A percentile compares a stretch with the other conserved stretches of the same genome.
These are phyloP conservation scores for Sporormia fimetaria DNA, from an alignment of 495 filamentous ascomycete genomes.

Conservation along the genomic window DNA sequence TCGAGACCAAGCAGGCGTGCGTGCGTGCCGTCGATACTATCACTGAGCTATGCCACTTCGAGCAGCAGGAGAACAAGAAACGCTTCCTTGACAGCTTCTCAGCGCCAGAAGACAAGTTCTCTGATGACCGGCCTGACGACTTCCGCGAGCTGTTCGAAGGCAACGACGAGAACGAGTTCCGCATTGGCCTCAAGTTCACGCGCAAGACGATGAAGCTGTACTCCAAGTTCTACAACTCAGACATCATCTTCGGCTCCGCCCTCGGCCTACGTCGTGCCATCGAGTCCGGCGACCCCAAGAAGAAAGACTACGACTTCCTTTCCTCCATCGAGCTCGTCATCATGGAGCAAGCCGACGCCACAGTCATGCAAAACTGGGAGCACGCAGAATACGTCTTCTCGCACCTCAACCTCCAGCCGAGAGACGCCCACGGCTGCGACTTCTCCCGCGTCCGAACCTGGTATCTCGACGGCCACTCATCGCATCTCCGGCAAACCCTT, in stretches of 20 bases:
- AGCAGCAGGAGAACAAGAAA: slow-evolving; percentile 91
- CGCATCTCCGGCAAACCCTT: slow-evolving; percentile 71
- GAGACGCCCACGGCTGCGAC: slow-evolving; percentile 84
- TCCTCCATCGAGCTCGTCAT: slow-evolving; percentile 84
- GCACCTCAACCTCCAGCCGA: slow-evolving; percentile 83
- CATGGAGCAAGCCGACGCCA: slow-evolving; percentile 82
- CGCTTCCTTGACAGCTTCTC: slow-evolving; percentile 75
- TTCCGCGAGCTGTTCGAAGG: slow-evolving; percentile 85
- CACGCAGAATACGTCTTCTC: slow-evolving; percentile 82
- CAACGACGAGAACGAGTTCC: slow-evolving; percentile 94
- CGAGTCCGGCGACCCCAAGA: slow-evolving; percentile 55
- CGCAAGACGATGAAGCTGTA: slow-evolving; percentile 92
- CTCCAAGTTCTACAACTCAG: slow-evolving; percentile 88
- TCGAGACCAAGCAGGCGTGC: slow-evolving; percentile 78
- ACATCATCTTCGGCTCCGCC: slow-evolving; percentile 84
- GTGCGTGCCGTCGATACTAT: slow-evolving; percentile 66
- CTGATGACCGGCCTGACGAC: slow-evolving; percentile 67
- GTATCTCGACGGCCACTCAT: slow-evolving; percentile 81
- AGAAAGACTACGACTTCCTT: slow-evolving; percentile 81
- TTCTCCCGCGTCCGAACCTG: slow-evolving; percentile 81
- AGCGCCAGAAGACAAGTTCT: slow-evolving; percentile 49
- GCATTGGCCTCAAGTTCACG: slow-evolving; percentile 86
- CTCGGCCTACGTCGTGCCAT: slow-evolving; percentile 83
- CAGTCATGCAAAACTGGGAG: slow-evolving; percentile 98
- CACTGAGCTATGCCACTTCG: slow-evolving; percentile 57